Base-by-base conservation (phyloP, 1,139 yeast species). In the Saccharomycopsis hybrid region DNA sequence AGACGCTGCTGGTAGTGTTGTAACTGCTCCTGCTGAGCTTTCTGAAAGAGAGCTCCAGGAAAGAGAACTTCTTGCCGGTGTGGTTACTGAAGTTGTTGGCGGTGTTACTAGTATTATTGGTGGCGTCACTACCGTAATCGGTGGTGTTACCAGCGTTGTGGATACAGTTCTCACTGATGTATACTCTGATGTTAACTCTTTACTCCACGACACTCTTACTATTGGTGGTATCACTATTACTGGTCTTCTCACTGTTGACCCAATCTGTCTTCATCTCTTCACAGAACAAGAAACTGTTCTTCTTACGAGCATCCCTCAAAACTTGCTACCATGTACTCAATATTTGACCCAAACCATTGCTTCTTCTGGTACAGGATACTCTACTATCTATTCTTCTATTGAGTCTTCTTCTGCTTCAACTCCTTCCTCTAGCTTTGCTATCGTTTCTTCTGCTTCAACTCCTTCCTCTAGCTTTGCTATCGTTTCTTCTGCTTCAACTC, bases 221-320 rank as follows among this genome's bases (percentile, higher is more conserved):
- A 13, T 30, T 24, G 29, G 24, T 9, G 50, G 37, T 8, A n/a
- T 44, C 38, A 31, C 39, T n/a, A 24, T 44, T 38, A n/a, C 33
- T 44, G 51, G 32, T 29, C 13, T 47, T 9, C 8, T 47, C 42
- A 44, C 51, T 28, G 38, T 46, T 31, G 31, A 37, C 11, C 8
- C 25, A 25, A 30, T 39, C 8, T 47, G 50, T 37, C 28, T 46
- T 9, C 47, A 43, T 27, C 13, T 47, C 7, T 47, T 35, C 35
- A 47, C 50, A 9, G 42, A 47, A 28, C 49, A 42, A 32, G 48
- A 24, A 11, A 47, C 49, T 37, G 11, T 28, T 36, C 30, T 24
- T 29, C 28, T 48, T 27, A 44, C 47, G 24, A 39, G 39, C 11
- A 38, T 46, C 40, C 48, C 44, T 18, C 47, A 44, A 24, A 30